Evolutionary conservation across 106 monocot genomes (phyloP).

Genomic region (Alisma plantagoaquatica): DNA sequence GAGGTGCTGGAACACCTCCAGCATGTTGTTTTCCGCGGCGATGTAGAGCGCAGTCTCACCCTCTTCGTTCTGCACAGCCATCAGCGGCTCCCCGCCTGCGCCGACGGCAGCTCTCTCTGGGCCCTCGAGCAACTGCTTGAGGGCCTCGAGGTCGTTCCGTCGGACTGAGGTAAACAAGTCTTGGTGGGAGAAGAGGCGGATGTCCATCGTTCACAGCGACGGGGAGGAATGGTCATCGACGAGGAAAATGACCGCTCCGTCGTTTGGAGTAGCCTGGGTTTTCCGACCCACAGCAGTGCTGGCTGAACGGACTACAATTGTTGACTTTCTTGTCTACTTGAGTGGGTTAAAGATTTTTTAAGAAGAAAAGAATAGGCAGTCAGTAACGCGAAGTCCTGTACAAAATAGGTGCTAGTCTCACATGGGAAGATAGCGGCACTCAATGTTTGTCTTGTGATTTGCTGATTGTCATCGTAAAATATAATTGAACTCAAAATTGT

Average conservation of each 20-base stretch:
- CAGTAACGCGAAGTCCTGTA: too few relatives aligned
- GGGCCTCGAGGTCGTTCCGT: slow-evolving; percentile 36
- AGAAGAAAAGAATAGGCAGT: not conserved
- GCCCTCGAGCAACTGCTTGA: slow-evolving; percentile 31
- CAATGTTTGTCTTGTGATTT: too few relatives aligned
- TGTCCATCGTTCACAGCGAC: slow-evolving; percentile 37
- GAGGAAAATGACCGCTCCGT: too few relatives aligned
- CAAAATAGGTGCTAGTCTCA: too few relatives aligned
- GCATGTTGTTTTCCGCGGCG: slow-evolving; percentile 64
- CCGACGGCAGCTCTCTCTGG: slow-evolving; percentile 6
- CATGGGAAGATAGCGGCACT: not conserved
- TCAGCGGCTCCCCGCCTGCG: slow-evolving; percentile 13
- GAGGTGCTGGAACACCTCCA: slow-evolving; percentile 50
- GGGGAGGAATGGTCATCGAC: too few relatives aligned
- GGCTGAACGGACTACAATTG: not conserved
- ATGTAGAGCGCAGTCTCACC: slow-evolving; percentile 84
- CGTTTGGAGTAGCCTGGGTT: too few relatives aligned
- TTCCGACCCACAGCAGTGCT: not conserved
- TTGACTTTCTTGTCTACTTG: not conserved
- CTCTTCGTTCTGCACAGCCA: slow-evolving; percentile 40
- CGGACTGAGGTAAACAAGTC: slow-evolving; percentile 61
- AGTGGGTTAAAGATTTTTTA: slow-evolving; percentile 3
- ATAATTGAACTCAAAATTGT: not conserved
- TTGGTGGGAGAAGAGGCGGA: slow-evolving; percentile 35
- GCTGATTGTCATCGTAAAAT: too few relatives aligned